phyloP scores from a whole-genome alignment of 192 early-diverging fungal genomes.

The Dissophora ornata region DNA sequence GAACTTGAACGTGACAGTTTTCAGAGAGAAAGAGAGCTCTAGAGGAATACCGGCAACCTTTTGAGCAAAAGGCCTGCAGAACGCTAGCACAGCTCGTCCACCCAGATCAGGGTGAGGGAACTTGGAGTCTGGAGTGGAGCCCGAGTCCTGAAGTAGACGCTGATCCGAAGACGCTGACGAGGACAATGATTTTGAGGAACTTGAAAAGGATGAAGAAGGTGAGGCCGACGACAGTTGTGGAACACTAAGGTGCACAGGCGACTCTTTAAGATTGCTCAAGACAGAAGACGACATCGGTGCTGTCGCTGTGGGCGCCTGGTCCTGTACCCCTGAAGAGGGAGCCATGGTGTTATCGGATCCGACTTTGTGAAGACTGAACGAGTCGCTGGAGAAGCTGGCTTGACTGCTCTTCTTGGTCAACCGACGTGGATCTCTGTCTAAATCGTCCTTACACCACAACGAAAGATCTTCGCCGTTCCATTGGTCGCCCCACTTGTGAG shows the following conservation, averaged over 20 bases:
- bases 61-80: constrained; percentile 54
- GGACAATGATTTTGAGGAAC: constrained; percentile 12
- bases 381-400: constrained; percentile 1
- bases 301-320: too few species aligned
- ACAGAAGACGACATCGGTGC: not conserved
- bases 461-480: constrained; percentile 69
- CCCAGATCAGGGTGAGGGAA: constrained; percentile 26
- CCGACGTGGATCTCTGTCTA: constrained; percentile 18
- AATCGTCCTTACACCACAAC: constrained; percentile 50
- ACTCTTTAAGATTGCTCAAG: not conserved
- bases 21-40: constrained; percentile 46
- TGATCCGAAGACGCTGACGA: constrained; percentile 7
- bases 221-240: not conserved
- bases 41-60: constrained; percentile 48
- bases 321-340: too few species aligned
- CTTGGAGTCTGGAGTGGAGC: not conserved
- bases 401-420: constrained; percentile 2
- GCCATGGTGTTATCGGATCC: not conserved
- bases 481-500: constrained; percentile 59
- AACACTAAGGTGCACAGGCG: not conserved
- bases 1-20: constrained; percentile 49
- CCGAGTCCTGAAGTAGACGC: not conserved
- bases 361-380: constrained; percentile 12
- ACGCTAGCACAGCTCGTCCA: constrained; percentile 39
- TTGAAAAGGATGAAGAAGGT: not conserved